Evolutionary conservation across 2,329 filamentous ascomycete species (phyloP).

Genomic region (Beauveria medogensis): DNA sequence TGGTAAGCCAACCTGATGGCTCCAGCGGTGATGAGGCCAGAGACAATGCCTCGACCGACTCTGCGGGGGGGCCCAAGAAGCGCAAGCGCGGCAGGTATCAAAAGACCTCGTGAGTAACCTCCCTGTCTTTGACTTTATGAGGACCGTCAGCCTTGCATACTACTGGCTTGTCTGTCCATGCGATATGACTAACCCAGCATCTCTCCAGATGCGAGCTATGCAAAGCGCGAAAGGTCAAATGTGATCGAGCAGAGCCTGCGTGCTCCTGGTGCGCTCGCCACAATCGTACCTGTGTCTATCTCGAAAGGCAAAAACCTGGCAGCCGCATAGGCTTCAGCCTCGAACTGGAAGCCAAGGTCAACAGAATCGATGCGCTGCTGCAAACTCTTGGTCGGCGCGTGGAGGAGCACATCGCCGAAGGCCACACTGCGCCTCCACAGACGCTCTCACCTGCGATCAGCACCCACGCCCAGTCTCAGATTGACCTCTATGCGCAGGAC

Average conservation of each 20-base stretch:
- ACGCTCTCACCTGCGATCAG: constrained; percentile 26
- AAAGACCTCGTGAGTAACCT: constrained; percentile 32
- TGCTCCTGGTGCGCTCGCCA: constrained; percentile 67
- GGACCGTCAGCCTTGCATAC: not conserved
- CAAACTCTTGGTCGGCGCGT: constrained; percentile 34
- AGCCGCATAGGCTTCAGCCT: constrained; percentile 53
- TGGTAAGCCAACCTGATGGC: constrained; percentile 16
- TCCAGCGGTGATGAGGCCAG: constrained; percentile 30
- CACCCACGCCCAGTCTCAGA: constrained; percentile 26
- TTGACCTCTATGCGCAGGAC: constrained; percentile 20
- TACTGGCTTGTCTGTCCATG: not conserved
- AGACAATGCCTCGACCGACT: constrained; percentile 22
- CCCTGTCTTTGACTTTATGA: not conserved
- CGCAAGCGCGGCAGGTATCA: constrained; percentile 33
- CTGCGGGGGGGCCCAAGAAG: constrained; percentile 24
- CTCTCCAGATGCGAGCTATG: constrained; percentile 33
- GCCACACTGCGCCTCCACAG: constrained; percentile 19
- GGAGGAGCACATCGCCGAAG: constrained; percentile 32
- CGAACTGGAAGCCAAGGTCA: constrained; percentile 50
- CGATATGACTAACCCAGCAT: not conserved
- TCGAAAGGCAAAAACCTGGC: constrained; percentile 63
- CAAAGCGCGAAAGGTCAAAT: constrained; percentile 38
- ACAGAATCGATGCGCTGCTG: constrained; percentile 40
- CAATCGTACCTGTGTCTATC: constrained; percentile 58
- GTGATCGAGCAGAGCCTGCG: constrained; percentile 47